Conservation (phyloP, 73 alveolate species). For the Blepharisma japonicum region DNA sequence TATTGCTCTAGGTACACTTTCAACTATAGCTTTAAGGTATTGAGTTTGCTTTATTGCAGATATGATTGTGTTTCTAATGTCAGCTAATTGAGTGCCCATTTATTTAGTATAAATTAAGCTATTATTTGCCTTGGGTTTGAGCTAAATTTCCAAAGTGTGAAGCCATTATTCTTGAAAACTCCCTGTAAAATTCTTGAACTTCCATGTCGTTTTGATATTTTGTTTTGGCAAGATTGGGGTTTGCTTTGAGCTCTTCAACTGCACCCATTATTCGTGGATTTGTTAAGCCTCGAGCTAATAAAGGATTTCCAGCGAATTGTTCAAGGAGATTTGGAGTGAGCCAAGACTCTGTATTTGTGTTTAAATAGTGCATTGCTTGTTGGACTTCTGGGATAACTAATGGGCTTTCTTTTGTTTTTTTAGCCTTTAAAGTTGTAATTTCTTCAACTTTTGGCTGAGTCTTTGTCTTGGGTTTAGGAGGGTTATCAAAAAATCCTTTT, state of each 20-base stretch:
- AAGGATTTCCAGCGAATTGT: slow-evolving; percentile 18
- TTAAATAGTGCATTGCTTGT: slow-evolving; percentile 21
- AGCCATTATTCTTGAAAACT: slow-evolving; percentile 28
- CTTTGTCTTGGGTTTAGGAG: background rate
- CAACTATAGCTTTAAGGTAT: no score
- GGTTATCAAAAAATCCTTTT: slow-evolving; percentile 15
- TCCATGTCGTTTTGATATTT: slow-evolving; percentile 21
- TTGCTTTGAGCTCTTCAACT: slow-evolving; percentile 10
- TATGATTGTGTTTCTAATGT: no score
- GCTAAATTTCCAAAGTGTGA: slow-evolving; percentile 26
- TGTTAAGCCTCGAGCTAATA: background rate
- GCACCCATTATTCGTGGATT: background rate
- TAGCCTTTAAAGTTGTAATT: background rate
- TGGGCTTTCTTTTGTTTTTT: slow-evolving; percentile 2
- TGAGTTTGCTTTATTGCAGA: no score
- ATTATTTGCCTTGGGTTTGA: slow-evolving; percentile 2
- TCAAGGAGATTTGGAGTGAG: slow-evolving; percentile 17
- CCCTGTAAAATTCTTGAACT: slow-evolving; percentile 29
- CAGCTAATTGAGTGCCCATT: no score
- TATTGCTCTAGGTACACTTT: no score
- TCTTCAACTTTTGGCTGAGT: background rate
- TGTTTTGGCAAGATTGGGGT: slow-evolving; percentile 24
- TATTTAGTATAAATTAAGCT: no score
- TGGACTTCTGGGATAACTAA: slow-evolving; percentile 9
- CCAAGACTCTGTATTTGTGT: background rate